These are phyloP conservation scores for Iris pallida DNA, from an alignment of 116 monocot species.

Conservation along the genomic window DNA sequence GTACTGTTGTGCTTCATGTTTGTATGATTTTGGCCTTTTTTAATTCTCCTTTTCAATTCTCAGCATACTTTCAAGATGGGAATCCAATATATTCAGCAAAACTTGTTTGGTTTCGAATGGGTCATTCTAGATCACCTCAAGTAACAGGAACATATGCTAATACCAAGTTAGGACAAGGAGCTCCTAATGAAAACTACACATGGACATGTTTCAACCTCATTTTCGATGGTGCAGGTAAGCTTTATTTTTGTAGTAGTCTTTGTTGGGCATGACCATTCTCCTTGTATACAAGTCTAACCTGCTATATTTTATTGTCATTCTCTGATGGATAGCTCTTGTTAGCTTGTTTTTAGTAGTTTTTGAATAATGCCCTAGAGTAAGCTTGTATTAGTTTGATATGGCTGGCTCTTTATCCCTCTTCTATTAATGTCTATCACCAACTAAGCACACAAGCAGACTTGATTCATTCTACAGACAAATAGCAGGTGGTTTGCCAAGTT, in stretches of 20 bases:
- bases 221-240: conserved; percentile 81
- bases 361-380: too few species aligned
- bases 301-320: too few species aligned
- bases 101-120: conserved; percentile 59
- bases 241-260: not conserved
- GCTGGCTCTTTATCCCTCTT: too few species aligned
- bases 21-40: not conserved
- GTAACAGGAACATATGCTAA: conserved; percentile 1
- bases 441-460: too few species aligned
- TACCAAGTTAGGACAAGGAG: not conserved
- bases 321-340: too few species aligned
- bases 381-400: too few species aligned
- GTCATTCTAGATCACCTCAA: conserved; percentile 21
- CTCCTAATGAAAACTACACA: conserved; percentile 32
- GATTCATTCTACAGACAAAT: too few species aligned
- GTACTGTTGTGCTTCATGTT: conserved; percentile 1
- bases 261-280: too few species aligned
- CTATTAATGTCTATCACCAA: too few species aligned
- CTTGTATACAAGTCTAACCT: too few species aligned
- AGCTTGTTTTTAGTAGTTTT: too few species aligned
- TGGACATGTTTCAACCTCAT: conserved; percentile 83
- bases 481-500: too few species aligned
- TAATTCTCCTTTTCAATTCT: not conserved
- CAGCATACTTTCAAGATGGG: conserved; percentile 68
- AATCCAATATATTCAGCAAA: conserved; percentile 71